These are phyloP conservation scores for Jamesozyma hellenica DNA, from an alignment of 805 yeast genomes.

Conservation along the genomic window DNA sequence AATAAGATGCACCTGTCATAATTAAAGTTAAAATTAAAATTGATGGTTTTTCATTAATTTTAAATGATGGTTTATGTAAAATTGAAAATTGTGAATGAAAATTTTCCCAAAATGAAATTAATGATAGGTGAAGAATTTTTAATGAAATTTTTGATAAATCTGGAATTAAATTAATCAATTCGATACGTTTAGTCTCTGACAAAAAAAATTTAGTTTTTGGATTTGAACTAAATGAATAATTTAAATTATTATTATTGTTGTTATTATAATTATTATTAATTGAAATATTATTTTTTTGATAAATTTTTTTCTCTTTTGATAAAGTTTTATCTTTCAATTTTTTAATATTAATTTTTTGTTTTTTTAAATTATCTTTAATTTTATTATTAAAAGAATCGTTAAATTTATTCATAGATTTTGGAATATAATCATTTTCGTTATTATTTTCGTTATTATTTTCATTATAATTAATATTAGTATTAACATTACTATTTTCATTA, in stretches of 20 bases:
- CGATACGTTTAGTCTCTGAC: constrained; percentile 8
- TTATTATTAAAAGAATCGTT: not conserved
- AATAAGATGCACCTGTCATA: constrained; percentile 42
- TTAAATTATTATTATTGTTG: constrained; percentile 11
- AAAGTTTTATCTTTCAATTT: too few relatives aligned
- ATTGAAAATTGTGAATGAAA: constrained; percentile 48
- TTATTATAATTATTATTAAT: too few relatives aligned
- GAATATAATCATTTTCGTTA: not conserved
- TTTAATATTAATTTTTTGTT: too few relatives aligned
- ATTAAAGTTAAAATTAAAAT: constrained; percentile 46
- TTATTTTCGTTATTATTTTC: too few relatives aligned
- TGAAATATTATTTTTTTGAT: too few relatives aligned
- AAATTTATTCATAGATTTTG: not conserved
- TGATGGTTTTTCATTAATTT: constrained; percentile 41
- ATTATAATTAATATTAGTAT: not conserved
- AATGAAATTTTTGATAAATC: constrained; percentile 13
- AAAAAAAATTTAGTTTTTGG: constrained; percentile 14
- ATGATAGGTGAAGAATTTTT: constrained; percentile 10
- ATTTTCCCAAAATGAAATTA: constrained; percentile 40
- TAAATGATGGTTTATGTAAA: constrained; percentile 39
- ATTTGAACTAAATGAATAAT: constrained; percentile 9
- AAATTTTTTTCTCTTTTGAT: too few relatives aligned
- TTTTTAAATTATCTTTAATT: not conserved
- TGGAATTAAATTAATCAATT: constrained; percentile 11
- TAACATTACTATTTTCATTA: too few relatives aligned